Base-by-base conservation (phyloP, 345 rosid genomes). In the Brassica cretica region DNA sequence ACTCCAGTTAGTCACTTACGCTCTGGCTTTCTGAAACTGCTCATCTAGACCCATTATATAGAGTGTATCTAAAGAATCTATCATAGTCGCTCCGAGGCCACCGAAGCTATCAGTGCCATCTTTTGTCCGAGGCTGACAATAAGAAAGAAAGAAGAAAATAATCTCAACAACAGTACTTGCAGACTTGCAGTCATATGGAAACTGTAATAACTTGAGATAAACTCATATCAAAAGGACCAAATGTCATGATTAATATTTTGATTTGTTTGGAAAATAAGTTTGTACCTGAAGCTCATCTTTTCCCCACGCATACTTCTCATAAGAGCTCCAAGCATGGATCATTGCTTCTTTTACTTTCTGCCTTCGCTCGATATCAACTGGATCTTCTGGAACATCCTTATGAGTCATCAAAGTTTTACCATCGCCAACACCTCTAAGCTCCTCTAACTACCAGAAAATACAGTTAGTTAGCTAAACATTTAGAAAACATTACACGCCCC, bases 231-330 rank as follows among this genome's bases (percentile, higher is more conserved):
- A 62, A 61, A 73, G 39, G 70, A 66, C 51, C 33, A 39, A 64
- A 64, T 55, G 1, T 41, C 21, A 59, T 5, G 55, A 72, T 21
- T 37, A 71, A 19, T 9, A 32, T 10, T 21, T 21, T 18, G 64
- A 46, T 32, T 66, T 27, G 19, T 33, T 68, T 53, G 49, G 27
- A 68, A 44, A 16, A 5, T 69, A 37, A 8, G 16, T 8, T 6
- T 63, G 37, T 74, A 92, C 99, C 96, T 93, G 93, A 80, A 96
- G 98, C 80, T 96, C 98, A 71, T 96, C 99, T 33, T 88, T 80
- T 55, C 98, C 99, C 99, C 97, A 91, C 2, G 98, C 98, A 86
- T 90, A 96, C 81, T 89, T 96, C 74, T 93, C 99, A 82, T 93
- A 93, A 41, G 97, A 89, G 75, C 83, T 85, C 98, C 99, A 96